Conservation (phyloP, 352 stramenopile genomes). For the Blastocystis sp. region DNA sequence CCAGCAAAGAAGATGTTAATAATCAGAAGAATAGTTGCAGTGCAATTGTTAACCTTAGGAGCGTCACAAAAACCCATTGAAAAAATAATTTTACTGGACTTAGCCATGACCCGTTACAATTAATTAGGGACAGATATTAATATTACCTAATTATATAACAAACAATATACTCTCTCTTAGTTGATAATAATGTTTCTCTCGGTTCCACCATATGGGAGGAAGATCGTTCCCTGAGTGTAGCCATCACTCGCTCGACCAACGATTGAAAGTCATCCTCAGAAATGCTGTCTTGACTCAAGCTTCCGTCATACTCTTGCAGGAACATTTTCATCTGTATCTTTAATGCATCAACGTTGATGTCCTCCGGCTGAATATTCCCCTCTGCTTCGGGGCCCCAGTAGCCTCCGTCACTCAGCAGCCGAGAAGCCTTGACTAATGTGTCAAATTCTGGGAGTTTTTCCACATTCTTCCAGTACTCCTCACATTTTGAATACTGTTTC, state of each 20-base stretch:
- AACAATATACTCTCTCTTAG: not conserved
- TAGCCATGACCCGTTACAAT: too few relatives aligned
- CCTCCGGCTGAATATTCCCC: not conserved
- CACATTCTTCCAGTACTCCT: conserved; percentile 34
- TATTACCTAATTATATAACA: not conserved
- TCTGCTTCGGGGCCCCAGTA: conserved; percentile 54
- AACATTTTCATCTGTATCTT: conserved; percentile 52
- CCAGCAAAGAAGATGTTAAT: conserved; percentile 40
- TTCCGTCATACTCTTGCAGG: not conserved
- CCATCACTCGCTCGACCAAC: not conserved
- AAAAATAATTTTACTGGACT: too few relatives aligned
- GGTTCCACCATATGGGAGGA: too few relatives aligned
- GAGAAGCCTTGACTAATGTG: conserved; percentile 19
- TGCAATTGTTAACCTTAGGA: conserved; percentile 50
- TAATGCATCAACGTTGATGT: conserved; percentile 46
- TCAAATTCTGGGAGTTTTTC: conserved; percentile 31
- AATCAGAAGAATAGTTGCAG: conserved; percentile 14
- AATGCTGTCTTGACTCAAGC: not conserved
- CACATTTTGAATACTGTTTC: conserved; percentile 22
- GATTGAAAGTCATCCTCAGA: not conserved
- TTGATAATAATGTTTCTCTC: not conserved
- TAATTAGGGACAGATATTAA: not conserved
- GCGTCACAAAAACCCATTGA: conserved; percentile 29
- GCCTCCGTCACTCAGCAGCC: not conserved
- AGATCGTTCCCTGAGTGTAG: too few relatives aligned